A percentile compares a stretch with the other conserved stretches of the same genome.
These are phyloP conservation scores for Yamadazyma oceani DNA, from an alignment of 1,139 yeast species.

Conservation along the genomic window DNA sequence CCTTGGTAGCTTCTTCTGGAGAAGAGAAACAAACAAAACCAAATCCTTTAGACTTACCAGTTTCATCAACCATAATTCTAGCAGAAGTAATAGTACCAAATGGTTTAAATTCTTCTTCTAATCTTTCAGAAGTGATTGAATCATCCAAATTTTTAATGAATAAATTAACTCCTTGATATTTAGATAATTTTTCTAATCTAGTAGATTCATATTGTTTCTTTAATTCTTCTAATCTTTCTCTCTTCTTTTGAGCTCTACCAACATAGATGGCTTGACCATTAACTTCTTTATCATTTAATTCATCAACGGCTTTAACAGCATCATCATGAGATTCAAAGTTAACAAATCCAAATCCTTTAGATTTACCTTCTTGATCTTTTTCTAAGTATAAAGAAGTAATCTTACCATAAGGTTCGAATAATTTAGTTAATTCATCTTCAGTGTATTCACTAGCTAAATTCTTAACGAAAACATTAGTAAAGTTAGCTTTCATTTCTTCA, in stretches of 20 bases:
- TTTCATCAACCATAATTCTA: slow-evolving; percentile 93
- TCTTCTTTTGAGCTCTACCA: slow-evolving; percentile 99
- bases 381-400: slow-evolving; percentile 86
- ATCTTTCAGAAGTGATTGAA: slow-evolving; percentile 83
- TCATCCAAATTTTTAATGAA: slow-evolving; percentile 97
- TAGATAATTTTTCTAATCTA: slow-evolving; percentile 87
- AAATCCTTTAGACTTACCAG: slow-evolving; percentile 95
- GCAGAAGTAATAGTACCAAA: slow-evolving; percentile 96
- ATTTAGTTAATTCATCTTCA: slow-evolving; percentile 70
- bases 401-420: slow-evolving; percentile 74
- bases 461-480: slow-evolving; percentile 93
- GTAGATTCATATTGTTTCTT: slow-evolving; percentile 93
- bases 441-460: slow-evolving; percentile 74
- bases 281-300: slow-evolving; percentile 82
- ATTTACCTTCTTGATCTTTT: slow-evolving; percentile 82
- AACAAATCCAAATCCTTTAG: slow-evolving; percentile 95
- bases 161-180: slow-evolving; percentile 97
- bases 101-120: slow-evolving; percentile 89
- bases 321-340: slow-evolving; percentile 85
- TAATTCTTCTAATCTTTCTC: slow-evolving; percentile 96
- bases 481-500: slow-evolving; percentile 89
- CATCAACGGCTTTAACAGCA: slow-evolving; percentile 91
- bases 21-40: slow-evolving; percentile 98
- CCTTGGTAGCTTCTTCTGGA: slow-evolving; percentile 99
- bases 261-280: slow-evolving; percentile 87